Evolutionary conservation across 106 monocot species (phyloP), one percentile per base, ranked within the genome.

Genomic region (Triglochin maritima): DNA sequence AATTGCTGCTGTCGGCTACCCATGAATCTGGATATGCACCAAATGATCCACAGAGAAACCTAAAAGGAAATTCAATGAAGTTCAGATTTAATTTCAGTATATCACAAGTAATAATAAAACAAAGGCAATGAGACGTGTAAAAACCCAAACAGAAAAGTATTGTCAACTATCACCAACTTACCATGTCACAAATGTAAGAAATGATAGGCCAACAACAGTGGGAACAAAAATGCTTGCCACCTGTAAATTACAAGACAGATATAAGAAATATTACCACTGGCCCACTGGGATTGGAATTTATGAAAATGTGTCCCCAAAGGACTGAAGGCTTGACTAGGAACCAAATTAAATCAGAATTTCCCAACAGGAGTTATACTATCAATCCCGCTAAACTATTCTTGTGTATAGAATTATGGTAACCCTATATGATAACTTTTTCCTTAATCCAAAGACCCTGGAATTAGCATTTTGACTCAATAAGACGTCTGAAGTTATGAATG

Each of bases 211-310:
- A 52, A 94, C 85, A 62, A 94, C 89, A 65, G 72, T 79, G 1
- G 94, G 94, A 11, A 94, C 94, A 73, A 94, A 94, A 66, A 94
- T 85, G 74, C 94, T 83, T 17, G 94, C 84, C 73, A 94, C 89
- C 94, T 94, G 80, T 59, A 29, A 29, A 29, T 29, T 29, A 29
- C 29, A 29, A 29, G 29, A 29, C 29, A 29, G 29, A 29, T 52
- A 29, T 52, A 52, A 52, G 52, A 52, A 52, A 11, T 2, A 59
- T 59, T 29, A 59, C 2, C 7, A 29, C 3, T 12, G 10, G 3
- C 5, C 2, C 7, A 29, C 3, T 12, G 10, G 3, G 3, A 8
- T 55, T 8, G 55, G 1, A 55, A 3, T 55, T n/a, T 55, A 2
- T 55, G 55, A 3, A 4, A 55, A 12, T 0, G 5, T 55, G 55